Evolutionary conservation across 352 stramenopile genomes (phyloP), one percentile per base, ranked within the genome.

Genomic region (Phytophthora fragariaefolia): DNA sequence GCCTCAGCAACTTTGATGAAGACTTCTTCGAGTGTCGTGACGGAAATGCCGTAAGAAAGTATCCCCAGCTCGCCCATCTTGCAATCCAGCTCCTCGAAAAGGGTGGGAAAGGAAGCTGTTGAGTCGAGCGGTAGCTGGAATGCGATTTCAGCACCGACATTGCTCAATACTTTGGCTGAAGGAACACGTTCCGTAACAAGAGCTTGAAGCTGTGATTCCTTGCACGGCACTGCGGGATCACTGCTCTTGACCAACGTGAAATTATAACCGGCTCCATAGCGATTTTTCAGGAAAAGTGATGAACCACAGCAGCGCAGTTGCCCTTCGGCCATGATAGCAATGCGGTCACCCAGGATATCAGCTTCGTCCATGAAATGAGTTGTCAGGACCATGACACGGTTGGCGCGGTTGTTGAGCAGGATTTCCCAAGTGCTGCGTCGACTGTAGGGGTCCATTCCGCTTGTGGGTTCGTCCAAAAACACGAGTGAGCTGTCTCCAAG

Each of bases 321-420:
- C 23, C 95, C 88, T 34, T 93, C 76, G 7, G 87, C 76, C 88
- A 96, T 93, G 53, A 96, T 92, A 12, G 85, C 80, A 43, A 96
- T 92, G 1, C 85, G 80, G 58, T 96, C 88, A 20, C 80, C 85
- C 13, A 98, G 73, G 30, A 93, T 74, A 55, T 98, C 89, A 5
- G 89, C 87, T 70, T 98, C 92, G 36, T 98, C 93, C 93, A 98
- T 98, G 58, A 98, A 98, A 64, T 99, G 96, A 24, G 92, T 98
- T 10, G 90, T 98, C 10, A 98, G 70, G 15, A 98, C 71, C 52
- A 97, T 91, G 26, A 93, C 69, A 18, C 79, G 73, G 48, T 83
- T 76, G 45, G 74, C 45, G 3, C 79, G 63, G 52, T 77, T 82
- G 74, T 87, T 80, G 6, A 83, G 63, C 15, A 89, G 64, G 38